Evolutionary conservation across 208 protist genomes (phyloP), one percentile per base, ranked within the genome.

Genomic region (Leptomonas pyrrhocoris): DNA sequence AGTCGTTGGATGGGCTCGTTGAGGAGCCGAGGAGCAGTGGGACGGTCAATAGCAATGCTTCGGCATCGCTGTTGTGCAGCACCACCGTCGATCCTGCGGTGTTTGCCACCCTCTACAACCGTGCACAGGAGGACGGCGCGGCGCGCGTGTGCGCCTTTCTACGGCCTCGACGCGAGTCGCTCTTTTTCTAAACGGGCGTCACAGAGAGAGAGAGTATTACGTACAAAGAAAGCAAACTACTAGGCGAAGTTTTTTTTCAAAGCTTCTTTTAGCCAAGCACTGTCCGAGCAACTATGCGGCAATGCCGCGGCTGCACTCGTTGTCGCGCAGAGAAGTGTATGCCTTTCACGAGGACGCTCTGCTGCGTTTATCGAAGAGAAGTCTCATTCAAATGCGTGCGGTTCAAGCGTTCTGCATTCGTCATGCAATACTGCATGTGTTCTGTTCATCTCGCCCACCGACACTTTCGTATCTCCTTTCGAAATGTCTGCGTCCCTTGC

Each of bases 81-180:
- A 38, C 65, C 45, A 85, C 80, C 5, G 25, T 90, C 5, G 86
- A 93, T 36, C 83, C 83, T 3, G 55, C 68, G 6, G 76, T 93
- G 6, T 86, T 86, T 43, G 80, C 85, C 0, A 83, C 81, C 36
- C 12, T 94, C 12, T 94, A 88, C 75, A 48, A 51, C 2, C 68
- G 61, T 18, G 89, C 89, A 5, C 57, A 83, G 48, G 84, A 88
- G 51, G 85, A 76, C 18, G 89, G 89, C 2, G 80, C 75, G 53
- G 77, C 80, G n/a, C 59, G 67, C 23, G 76, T 94, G 23, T 92
- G 86, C 68, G 72, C 80, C 2, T 71, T 82, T 36, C 62, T 94
- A 31, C 83, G 86, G 0, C 46, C 57, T 13, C 78, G 74, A 13
- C 82, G 89, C n/a, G 79, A 93, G 68, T 62, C 58, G 40, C 70